These are phyloP conservation scores for Microstegium vimineum DNA, from an alignment of 176 grass and related monocot species.

Conservation along the genomic window DNA sequence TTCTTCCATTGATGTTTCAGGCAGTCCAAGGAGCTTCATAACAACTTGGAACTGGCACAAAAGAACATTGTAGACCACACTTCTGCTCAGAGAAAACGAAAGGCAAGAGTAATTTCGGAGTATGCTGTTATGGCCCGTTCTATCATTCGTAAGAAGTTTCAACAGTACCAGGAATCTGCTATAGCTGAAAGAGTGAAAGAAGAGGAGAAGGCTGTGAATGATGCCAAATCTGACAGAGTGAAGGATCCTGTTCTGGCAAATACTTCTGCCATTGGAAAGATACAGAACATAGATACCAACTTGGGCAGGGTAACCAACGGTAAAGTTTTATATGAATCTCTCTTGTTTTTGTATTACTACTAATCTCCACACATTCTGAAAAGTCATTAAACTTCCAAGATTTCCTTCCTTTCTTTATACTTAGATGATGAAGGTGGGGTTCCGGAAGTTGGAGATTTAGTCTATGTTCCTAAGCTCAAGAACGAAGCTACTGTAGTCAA, in stretches of 20 bases:
- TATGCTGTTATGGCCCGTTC: constrained; percentile 57
- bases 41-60: constrained; percentile 50
- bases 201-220: constrained; percentile 18
- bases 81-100: constrained; percentile 54
- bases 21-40: constrained; percentile 59
- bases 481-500: constrained; percentile 60
- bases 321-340: background rate
- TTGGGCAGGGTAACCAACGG: constrained; percentile 10
- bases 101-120: constrained; percentile 51
- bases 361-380: background rate
- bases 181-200: constrained; percentile 38
- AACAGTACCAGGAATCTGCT: constrained; percentile 50
- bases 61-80: constrained; percentile 49
- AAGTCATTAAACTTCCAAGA: background rate
- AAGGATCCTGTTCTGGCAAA: constrained; percentile 8
- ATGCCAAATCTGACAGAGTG: constrained; percentile 12
- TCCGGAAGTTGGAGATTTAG: constrained; percentile 50
- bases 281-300: constrained; percentile 5
- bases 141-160: constrained; percentile 56
- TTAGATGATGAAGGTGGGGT: constrained; percentile 41
- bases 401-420: constrained; percentile 15
- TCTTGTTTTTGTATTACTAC: background rate
- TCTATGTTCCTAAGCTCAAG: constrained; percentile 53
- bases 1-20: constrained; percentile 34
- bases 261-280: constrained; percentile 6